These are phyloP conservation scores for Solanum raphanifolium DNA, from an alignment of 257 asterid genomes.

Conservation along the genomic window DNA sequence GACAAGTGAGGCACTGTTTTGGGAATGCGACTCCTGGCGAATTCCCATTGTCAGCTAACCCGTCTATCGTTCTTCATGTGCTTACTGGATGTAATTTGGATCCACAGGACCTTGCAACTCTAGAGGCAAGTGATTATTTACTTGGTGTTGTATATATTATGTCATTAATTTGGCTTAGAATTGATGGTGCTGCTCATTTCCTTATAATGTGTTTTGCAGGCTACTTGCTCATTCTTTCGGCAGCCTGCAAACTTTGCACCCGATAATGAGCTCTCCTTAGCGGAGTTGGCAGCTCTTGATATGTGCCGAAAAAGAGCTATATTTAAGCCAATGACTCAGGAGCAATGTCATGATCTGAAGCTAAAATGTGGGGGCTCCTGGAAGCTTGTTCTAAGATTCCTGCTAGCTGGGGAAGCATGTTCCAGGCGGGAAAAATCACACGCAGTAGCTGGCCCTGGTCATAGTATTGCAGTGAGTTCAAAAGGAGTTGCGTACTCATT, in stretches of 20 bases:
- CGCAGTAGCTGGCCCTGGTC: slow-evolving; percentile 99
- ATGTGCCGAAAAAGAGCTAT: slow-evolving; percentile 92
- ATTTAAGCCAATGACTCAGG: slow-evolving; percentile 74
- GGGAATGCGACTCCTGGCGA: slow-evolving; percentile 86
- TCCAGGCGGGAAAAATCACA: slow-evolving; percentile 88
- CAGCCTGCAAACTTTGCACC: slow-evolving; percentile 86
- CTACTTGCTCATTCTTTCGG: slow-evolving; percentile 86
- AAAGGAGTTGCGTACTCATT: slow-evolving; percentile 81
- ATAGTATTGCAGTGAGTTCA: slow-evolving; percentile 82
- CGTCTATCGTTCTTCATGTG: slow-evolving; percentile 89
- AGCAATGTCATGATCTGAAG: slow-evolving; percentile 50
- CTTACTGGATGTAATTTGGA: slow-evolving; percentile 78
- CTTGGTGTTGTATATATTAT: neutral
- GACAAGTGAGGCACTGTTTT: slow-evolving; percentile 67
- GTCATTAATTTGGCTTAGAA: slow-evolving; percentile 18
- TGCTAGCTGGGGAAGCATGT: slow-evolving; percentile 90
- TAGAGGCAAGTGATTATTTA: slow-evolving; percentile 74
- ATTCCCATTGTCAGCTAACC: slow-evolving; percentile 90
- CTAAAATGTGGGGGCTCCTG: slow-evolving; percentile 85
- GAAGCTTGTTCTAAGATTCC: slow-evolving; percentile 85
- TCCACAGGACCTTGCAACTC: slow-evolving; percentile 88
- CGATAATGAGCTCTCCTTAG: slow-evolving; percentile 67
- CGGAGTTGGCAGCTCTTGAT: slow-evolving; percentile 98
- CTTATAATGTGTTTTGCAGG: slow-evolving; percentile 45
- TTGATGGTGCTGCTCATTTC: slow-evolving; percentile 72